A percentile compares a stretch with the other conserved stretches of the same genome.
Evolutionary conservation across 805 yeast species (phyloP).

Genomic region (Wickerhamiella bombiphila): DNA sequence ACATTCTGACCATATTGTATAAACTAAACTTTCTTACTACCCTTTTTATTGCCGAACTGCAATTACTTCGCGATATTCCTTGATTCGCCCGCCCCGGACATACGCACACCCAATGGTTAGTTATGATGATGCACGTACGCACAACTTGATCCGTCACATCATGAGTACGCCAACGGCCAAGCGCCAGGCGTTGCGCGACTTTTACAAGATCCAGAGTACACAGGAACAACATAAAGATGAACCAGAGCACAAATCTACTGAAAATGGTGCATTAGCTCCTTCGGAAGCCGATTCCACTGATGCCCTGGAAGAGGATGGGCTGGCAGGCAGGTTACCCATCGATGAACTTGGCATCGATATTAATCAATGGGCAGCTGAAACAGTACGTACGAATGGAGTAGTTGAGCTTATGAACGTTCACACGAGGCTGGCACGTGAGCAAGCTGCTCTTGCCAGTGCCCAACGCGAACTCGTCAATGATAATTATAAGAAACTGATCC

Average conservation of each 20-base stretch:
- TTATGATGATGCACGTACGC: too few species aligned
- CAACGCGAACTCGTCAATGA: constrained; percentile 28
- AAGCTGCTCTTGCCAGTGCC: constrained; percentile 23
- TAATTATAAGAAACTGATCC: constrained; percentile 25
- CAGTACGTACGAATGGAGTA: constrained; percentile 14
- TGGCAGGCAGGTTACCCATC: constrained; percentile 7
- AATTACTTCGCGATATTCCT: too few species aligned
- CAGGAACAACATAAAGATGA: background rate
- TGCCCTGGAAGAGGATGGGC: background rate
- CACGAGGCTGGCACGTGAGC: constrained; percentile 19
- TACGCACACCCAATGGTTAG: too few species aligned
- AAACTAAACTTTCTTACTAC: too few species aligned
- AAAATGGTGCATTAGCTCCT: constrained; percentile 2
- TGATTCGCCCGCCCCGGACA: too few species aligned
- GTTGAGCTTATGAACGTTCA: constrained; percentile 17
- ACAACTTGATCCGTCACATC: too few species aligned
- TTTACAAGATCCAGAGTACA: constrained; percentile 21
- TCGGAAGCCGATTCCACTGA: constrained; percentile 1
- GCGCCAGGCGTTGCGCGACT: constrained; percentile 24
- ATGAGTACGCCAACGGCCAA: too few species aligned
- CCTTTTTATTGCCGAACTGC: too few species aligned
- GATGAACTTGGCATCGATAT: constrained; percentile 16
- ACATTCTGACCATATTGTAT: too few species aligned
- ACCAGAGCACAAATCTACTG: constrained; percentile 1
- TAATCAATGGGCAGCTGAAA: constrained; percentile 9